phyloP scores from a whole-genome alignment of 1,284 basidiomycete species.

The Sanghuangporus baumii region DNA sequence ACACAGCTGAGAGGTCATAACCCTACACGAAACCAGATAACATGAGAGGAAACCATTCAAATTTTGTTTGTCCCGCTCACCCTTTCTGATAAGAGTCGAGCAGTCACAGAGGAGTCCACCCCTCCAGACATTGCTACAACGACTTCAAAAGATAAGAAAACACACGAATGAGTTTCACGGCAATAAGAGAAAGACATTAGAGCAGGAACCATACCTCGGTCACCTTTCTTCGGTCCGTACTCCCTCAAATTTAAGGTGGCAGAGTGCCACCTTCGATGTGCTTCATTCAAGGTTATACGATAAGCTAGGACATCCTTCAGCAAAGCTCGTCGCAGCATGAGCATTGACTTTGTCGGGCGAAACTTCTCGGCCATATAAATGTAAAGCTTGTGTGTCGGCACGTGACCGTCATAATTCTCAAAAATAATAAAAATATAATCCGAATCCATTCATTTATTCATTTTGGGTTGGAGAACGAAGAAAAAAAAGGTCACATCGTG shows the following conservation, averaged over 20 bases:
- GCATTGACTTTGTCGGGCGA: too few species aligned
- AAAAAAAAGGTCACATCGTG: too few species aligned
- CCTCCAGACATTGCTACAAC: conserved; percentile 94
- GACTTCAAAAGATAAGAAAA: conserved; percentile 42
- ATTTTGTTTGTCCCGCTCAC: conserved; percentile 23
- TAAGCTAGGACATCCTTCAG: not conserved
- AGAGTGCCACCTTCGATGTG: not conserved
- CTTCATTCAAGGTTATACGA: not conserved
- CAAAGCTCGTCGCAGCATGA: not conserved
- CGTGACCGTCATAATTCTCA: too few species aligned
- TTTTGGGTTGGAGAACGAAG: too few species aligned
- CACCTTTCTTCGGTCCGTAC: conserved; percentile 39
- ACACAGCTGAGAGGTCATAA: conserved; percentile 81
- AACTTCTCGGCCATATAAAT: too few species aligned
- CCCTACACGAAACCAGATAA: conserved; percentile 38
- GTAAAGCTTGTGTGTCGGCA: too few species aligned
- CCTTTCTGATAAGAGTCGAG: conserved; percentile 65
- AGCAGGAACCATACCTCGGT: conserved; percentile 38
- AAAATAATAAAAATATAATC: too few species aligned
- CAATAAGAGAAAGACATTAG: not conserved
- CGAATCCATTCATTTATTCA: too few species aligned
- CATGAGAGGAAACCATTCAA: not conserved
- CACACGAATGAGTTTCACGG: not conserved
- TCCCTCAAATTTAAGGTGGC: not conserved
- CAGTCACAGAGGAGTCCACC: conserved; percentile 88